A percentile compares a stretch with the other conserved stretches of the same genome.
Conservation (phyloP, 2,329 filamentous ascomycete genomes). For the Sclerotinia borealis region DNA sequence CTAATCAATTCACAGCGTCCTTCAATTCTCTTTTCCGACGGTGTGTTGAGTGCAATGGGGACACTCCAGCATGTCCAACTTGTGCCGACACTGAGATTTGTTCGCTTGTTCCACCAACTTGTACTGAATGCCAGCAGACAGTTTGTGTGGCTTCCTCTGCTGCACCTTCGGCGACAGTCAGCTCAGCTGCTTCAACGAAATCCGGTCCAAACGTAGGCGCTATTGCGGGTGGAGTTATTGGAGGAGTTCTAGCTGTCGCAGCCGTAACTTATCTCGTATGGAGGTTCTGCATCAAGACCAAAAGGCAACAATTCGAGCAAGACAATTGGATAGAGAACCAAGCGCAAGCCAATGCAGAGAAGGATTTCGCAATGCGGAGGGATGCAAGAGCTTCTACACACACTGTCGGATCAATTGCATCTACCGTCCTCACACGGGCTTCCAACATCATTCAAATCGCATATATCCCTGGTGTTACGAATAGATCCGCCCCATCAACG, state of each 20-base stretch:
- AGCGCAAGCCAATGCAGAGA: conserved; percentile 47
- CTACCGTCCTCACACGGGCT: conserved; percentile 87
- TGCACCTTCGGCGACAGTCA: conserved; percentile 21
- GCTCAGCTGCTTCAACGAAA: conserved; percentile 29
- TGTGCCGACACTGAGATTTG: conserved; percentile 52
- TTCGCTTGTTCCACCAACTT: conserved; percentile 52
- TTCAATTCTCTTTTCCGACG: conserved; percentile 44
- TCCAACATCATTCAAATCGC: conserved; percentile 99
- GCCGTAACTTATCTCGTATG: conserved; percentile 74
- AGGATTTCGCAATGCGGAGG: conserved; percentile 47
- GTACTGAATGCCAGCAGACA: conserved; percentile 52
- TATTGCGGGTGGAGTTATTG: conserved; percentile 87
- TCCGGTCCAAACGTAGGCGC: conserved; percentile 67
- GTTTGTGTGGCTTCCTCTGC: conserved; percentile 43
- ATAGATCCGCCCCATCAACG: conserved; percentile 79
- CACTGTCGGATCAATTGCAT: conserved; percentile 87
- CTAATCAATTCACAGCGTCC: conserved; percentile 24
- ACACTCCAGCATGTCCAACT: conserved; percentile 51
- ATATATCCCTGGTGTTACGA: conserved; percentile 95
- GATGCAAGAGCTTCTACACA: conserved; percentile 71
- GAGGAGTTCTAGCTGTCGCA: conserved; percentile 71
- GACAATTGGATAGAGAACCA: conserved; percentile 49
- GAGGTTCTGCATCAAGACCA: conserved; percentile 80
- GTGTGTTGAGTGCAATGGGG: conserved; percentile 48
- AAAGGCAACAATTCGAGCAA: conserved; percentile 60